Percentiles rank a stretch among this genome's conserved stretches.
phyloP scores from a whole-genome alignment of 805 yeast genomes.

The Ascoidea asiatica region DNA sequence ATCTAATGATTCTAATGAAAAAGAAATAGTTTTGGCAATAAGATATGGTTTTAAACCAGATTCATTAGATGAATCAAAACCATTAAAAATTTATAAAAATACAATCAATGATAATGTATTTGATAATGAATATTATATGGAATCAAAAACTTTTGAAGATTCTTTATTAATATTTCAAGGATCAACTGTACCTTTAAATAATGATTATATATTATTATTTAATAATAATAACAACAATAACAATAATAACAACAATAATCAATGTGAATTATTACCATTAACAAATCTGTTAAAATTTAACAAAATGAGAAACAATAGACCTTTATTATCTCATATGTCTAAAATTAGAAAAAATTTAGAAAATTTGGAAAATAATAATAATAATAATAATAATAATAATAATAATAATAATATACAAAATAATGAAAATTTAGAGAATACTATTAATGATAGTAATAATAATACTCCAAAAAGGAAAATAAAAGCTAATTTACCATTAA shows the following conservation, averaged over 20 bases:
- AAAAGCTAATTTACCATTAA: too few species aligned
- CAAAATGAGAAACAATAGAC: not conserved
- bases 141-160: not conserved
- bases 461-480: not conserved
- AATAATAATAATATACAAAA: too few species aligned
- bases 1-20: not conserved
- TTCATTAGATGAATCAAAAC: not conserved
- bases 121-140: not conserved
- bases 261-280: not conserved
- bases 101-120: not conserved
- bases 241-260: not conserved
- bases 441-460: too few species aligned
- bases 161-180: not conserved
- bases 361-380: too few species aligned
- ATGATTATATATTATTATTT: not conserved
- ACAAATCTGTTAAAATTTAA: not conserved
- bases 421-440: too few species aligned
- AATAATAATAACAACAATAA: too few species aligned
- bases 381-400: too few species aligned
- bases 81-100: not conserved
- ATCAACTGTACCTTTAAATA: not conserved
- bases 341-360: too few species aligned
- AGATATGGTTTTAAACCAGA: not conserved
- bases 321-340: not conserved
- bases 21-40: not conserved